Evolutionary conservation across 2,329 filamentous ascomycete species (phyloP).

Genomic region (Basipetospora chlamydospora): DNA sequence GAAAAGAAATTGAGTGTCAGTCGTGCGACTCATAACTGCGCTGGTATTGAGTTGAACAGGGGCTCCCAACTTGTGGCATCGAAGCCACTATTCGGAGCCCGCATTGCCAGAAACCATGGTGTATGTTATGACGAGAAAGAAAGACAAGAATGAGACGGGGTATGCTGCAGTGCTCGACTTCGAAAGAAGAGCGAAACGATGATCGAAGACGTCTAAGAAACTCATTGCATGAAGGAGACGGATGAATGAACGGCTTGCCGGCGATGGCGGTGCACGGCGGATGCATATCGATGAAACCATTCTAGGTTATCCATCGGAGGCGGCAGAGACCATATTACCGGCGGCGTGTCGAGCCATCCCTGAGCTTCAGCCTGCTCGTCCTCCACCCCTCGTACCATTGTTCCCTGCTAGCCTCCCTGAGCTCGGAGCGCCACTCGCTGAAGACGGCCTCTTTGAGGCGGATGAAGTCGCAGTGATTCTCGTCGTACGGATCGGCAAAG

Average conservation of each 20-base stretch:
- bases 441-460: slow-evolving; percentile 87
- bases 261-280: too few species aligned
- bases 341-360: slow-evolving; percentile 25
- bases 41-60: too few species aligned
- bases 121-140: too few species aligned
- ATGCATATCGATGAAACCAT: too few species aligned
- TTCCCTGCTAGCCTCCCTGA: slow-evolving; percentile 80
- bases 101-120: too few species aligned
- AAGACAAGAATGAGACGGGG: slow-evolving; percentile 18
- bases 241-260: too few species aligned
- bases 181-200: slow-evolving; percentile 9
- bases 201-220: too few species aligned
- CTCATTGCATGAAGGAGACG: neutral
- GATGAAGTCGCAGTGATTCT: slow-evolving; percentile 85
- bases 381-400: slow-evolving; percentile 96
- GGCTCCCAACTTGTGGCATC: too few species aligned
- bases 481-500: slow-evolving; percentile 84
- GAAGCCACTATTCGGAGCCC: too few species aligned
- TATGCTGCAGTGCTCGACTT: slow-evolving; percentile 19
- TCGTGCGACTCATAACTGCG: slow-evolving; percentile 5
- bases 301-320: too few species aligned
- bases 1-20: slow-evolving; percentile 8
- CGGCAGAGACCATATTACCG: too few species aligned
- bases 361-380: slow-evolving; percentile 50
- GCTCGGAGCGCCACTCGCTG: slow-evolving; percentile 78